Evolutionary conservation across 495 filamentous ascomycete genomes (phyloP).

Genomic region (Chaetomium cochliodes): DNA sequence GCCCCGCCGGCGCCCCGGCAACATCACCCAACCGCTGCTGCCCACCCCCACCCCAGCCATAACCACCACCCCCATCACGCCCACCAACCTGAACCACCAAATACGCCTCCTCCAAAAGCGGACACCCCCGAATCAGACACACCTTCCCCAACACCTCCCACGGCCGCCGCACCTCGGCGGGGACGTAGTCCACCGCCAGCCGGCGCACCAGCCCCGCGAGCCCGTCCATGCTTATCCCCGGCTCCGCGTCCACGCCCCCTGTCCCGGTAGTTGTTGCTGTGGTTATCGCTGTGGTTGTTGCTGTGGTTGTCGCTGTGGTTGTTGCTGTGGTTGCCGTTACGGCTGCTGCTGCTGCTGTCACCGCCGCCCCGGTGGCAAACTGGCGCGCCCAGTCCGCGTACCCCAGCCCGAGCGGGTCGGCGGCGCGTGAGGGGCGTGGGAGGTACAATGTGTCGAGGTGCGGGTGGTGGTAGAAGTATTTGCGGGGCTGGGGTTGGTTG

Average conservation of each 20-base stretch:
- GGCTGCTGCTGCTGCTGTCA: too few species aligned
- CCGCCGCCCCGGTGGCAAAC: constrained; percentile 29
- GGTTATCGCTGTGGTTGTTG: too few species aligned
- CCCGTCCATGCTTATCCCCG: not conserved
- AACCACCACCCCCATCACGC: not conserved
- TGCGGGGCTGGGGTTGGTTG: not conserved
- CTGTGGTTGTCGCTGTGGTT: too few species aligned
- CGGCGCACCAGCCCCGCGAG: constrained; percentile 33
- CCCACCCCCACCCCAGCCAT: too few species aligned
- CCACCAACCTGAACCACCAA: constrained; percentile 34
- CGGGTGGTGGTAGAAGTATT: constrained; percentile 47
- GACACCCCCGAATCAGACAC: constrained; percentile 46
- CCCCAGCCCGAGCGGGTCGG: constrained; percentile 35
- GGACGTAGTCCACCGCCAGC: constrained; percentile 52
- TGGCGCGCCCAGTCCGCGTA: constrained; percentile 48
- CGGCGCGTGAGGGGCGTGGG: constrained; percentile 31
- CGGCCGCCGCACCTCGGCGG: constrained; percentile 45
- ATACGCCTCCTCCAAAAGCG: constrained; percentile 40
- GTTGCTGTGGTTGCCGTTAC: too few species aligned
- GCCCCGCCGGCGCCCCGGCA: constrained; percentile 2
- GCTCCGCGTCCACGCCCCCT: constrained; percentile 28
- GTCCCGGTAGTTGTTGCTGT: too few species aligned
- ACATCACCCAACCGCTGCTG: not conserved
- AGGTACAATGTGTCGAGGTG: constrained; percentile 50
- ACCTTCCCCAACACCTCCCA: constrained; percentile 57